These are phyloP conservation scores for Lindgomyces ingoldianus DNA, from an alignment of 495 filamentous ascomycete genomes.

Conservation along the genomic window DNA sequence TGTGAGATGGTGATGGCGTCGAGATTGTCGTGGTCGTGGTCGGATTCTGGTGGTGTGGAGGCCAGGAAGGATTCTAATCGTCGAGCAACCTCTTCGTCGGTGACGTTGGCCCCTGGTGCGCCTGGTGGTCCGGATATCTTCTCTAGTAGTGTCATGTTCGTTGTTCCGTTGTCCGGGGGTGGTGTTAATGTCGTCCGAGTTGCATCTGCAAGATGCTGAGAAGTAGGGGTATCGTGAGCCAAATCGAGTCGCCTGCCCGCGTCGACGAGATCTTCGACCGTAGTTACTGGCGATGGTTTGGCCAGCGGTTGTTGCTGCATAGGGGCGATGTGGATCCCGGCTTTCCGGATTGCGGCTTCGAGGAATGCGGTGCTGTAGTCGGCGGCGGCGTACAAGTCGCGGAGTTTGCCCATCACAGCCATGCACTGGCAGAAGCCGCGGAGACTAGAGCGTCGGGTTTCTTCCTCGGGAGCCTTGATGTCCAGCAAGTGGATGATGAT, in stretches of 20 bases:
- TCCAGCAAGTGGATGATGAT: constrained; percentile 90
- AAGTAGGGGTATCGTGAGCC: not conserved
- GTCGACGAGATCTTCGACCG: constrained; percentile 45
- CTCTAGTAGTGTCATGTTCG: constrained; percentile 26
- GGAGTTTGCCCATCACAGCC: constrained; percentile 75
- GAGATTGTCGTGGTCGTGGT: constrained; percentile 25
- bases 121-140: constrained; percentile 1
- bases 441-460: constrained; percentile 65
- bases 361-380: constrained; percentile 85
- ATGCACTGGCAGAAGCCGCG: constrained; percentile 84
- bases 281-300: constrained; percentile 35
- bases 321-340: constrained; percentile 58
- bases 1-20: constrained; percentile 14
- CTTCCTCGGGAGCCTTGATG: constrained; percentile 74
- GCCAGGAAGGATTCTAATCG: constrained; percentile 47
- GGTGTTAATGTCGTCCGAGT: constrained; percentile 43
- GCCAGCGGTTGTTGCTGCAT: not conserved
- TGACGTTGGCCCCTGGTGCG: constrained; percentile 9
- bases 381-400: constrained; percentile 82
- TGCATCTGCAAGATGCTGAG: not conserved
- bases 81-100: constrained; percentile 44
- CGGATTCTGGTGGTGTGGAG: constrained; percentile 44
- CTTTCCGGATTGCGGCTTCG: constrained; percentile 79
- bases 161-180: constrained; percentile 43
- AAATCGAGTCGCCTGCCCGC: constrained; percentile 42